Evolutionary conservation across 768 basidiomycete species (phyloP), one percentile per base, ranked within the genome.

Genomic region (Boletus rex-veris): DNA sequence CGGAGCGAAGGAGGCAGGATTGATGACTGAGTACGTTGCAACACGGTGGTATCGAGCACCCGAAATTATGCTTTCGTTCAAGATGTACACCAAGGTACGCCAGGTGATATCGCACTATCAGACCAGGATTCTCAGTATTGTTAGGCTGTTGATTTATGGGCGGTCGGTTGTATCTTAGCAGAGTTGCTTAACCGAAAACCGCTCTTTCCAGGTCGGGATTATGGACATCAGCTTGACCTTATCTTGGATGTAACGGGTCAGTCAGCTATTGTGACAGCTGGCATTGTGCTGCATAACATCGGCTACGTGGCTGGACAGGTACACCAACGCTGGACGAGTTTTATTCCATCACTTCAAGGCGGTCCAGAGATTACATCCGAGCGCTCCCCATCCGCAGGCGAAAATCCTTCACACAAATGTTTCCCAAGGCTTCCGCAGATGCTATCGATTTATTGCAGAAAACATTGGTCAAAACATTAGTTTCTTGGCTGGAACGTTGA

Each of bases 1-100:
- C 5, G 76, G 76, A 30, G 80, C 80, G 18, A 85, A 84, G 67
- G 86, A 87, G 62, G 74, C 77, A 21, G 85, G 85, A 3, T 66
- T 85, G 54, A 86, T 87, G 86, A 86, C 85, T 21, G 87, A 89
- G 73, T 92, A 91, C 63, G 92, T 96, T 49, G 92, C 92, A 3
- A 95, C 93, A 48, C 75, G 92, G 50, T 95, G 91, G 92, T 96
- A 94, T 68, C 83, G 91, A 45, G 92, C 93, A 0, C 92, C 92
- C 0, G 93, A 96, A 71, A 92, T 95, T 66, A 96, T 96, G 92
- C 77, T 94, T 48, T 90, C 88, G 4, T 94, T 93, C 82, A 91
- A 92, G 74, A 88, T 88, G 84, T 87, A 88, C 67, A 86, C 85
- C 52, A 86, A 86, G 76, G 85, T 83, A 58, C 18, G 57, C 26